These are phyloP conservation scores for Cladosporium sp. DNA, from an alignment of 2,329 filamentous ascomycete genomes.

Conservation along the genomic window DNA sequence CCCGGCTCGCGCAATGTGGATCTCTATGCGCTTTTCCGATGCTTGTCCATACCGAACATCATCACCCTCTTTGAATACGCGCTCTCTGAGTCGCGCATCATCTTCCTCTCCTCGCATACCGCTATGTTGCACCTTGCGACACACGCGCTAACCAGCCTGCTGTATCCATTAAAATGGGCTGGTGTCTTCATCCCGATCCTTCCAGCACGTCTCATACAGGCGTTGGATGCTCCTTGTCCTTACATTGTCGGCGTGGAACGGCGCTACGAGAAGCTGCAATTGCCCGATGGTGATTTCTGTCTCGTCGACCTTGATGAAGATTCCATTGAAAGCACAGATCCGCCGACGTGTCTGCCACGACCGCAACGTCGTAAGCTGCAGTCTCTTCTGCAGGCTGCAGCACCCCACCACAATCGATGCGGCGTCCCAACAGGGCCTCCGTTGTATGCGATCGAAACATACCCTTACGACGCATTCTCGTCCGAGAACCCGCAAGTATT, in stretches of 20 bases:
- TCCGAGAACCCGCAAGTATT: constrained; percentile 81
- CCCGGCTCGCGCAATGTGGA: constrained; percentile 89
- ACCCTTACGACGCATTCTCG: constrained; percentile 82
- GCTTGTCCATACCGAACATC: constrained; percentile 85
- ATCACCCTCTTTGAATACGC: constrained; percentile 90
- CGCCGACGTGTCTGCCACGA: constrained; percentile 73
- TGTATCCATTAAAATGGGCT: constrained; percentile 90
- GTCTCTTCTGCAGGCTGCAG: constrained; percentile 81
- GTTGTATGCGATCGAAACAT: constrained; percentile 87
- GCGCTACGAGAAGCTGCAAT: constrained; percentile 76
- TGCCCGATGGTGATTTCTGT: constrained; percentile 94
- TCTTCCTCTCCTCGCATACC: constrained; percentile 90
- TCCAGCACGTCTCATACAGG: constrained; percentile 80
- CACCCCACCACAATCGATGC: constrained; percentile 81
- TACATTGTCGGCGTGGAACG: constrained; percentile 96
- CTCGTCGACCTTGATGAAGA: constrained; percentile 91
- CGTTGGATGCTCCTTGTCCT: constrained; percentile 88
- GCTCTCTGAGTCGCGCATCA: constrained; percentile 88
- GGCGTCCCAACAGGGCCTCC: constrained; percentile 86
- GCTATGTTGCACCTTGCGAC: constrained; percentile 93
- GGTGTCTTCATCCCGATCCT: constrained; percentile 92
- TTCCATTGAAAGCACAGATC: constrained; percentile 75
- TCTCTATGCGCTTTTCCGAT: constrained; percentile 86
- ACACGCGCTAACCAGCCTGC: constrained; percentile 74
- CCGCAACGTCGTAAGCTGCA: constrained; percentile 87